phyloP scores from a whole-genome alignment of 1,284 basidiomycete genomes.

The Tilletia horrida region DNA sequence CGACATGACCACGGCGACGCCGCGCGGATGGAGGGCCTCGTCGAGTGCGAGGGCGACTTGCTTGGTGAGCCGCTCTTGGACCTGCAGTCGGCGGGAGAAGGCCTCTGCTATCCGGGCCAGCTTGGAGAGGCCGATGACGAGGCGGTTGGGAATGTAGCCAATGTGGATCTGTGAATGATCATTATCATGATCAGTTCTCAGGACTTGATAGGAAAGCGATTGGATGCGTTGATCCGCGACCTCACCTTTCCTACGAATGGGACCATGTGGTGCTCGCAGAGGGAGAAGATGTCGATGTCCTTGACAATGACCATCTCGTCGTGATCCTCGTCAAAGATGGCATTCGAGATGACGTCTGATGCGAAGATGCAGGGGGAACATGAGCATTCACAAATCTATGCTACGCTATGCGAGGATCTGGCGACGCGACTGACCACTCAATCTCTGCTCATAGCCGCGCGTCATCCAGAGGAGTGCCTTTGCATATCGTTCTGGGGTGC shows the following conservation, averaged over 20 bases:
- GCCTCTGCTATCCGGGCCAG: slow-evolving; percentile 96
- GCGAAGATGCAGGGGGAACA: neutral
- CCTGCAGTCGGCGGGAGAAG: slow-evolving; percentile 89
- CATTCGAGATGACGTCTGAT: slow-evolving; percentile 93
- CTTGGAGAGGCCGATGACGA: slow-evolving; percentile 95
- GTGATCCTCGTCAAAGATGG: slow-evolving; percentile 97
- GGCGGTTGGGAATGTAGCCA: slow-evolving; percentile 92
- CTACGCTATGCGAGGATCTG: too few species aligned
- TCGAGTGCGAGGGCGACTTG: slow-evolving; percentile 96
- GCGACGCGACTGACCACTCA: slow-evolving; percentile 66
- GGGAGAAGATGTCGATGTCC: slow-evolving; percentile 93
- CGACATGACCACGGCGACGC: slow-evolving; percentile 83
- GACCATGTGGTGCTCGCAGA: slow-evolving; percentile 98
- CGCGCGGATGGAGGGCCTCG: slow-evolving; percentile 92
- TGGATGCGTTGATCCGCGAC: too few species aligned
- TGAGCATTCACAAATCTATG: too few species aligned
- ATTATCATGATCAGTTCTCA: neutral
- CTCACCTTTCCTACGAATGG: slow-evolving; percentile 94
- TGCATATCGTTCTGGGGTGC: slow-evolving; percentile 92
- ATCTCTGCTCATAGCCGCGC: slow-evolving; percentile 90
- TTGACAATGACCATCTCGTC: slow-evolving; percentile 99
- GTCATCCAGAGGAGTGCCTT: slow-evolving; percentile 99
- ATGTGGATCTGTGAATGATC: slow-evolving; percentile 42
- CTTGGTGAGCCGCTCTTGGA: slow-evolving; percentile 95
- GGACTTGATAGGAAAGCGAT: too few species aligned